These are phyloP conservation scores for Conticribra guillardii DNA, from an alignment of 108 stramenopile genomes.

Conservation along the genomic window DNA sequence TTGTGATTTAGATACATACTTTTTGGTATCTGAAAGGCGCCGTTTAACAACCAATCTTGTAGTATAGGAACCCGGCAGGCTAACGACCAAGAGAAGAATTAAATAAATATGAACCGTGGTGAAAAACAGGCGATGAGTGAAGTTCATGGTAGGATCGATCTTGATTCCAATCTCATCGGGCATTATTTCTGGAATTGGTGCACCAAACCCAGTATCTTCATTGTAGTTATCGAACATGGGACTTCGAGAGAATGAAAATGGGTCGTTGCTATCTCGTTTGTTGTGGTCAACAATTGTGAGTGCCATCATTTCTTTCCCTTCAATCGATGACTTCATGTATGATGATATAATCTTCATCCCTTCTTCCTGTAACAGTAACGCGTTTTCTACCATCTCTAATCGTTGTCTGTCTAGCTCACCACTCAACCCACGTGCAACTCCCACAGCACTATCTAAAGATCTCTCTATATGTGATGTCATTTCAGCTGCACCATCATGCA, in stretches of 20 bases:
- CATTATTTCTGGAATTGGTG: constrained; percentile 30
- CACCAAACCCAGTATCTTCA: background rate
- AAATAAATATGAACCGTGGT: constrained; percentile 80
- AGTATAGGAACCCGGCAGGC: constrained; percentile 67
- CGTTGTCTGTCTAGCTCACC: constrained; percentile 39
- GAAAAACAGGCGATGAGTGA: constrained; percentile 66
- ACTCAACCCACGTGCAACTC: constrained; percentile 32
- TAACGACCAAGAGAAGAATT: constrained; percentile 76
- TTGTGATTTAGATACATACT: background rate
- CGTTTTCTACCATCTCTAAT: constrained; percentile 38
- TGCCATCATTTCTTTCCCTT: constrained; percentile 21
- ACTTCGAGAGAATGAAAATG: constrained; percentile 15
- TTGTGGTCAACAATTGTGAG: constrained; percentile 24
- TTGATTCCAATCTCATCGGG: constrained; percentile 81
- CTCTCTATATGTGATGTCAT: constrained; percentile 25
- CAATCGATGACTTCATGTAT: constrained; percentile 35
- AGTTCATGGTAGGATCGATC: constrained; percentile 66
- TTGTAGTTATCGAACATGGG: constrained; percentile 17
- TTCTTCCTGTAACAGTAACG: constrained; percentile 33
- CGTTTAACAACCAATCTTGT: constrained; percentile 60
- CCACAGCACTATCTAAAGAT: constrained; percentile 29
- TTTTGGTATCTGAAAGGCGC: constrained; percentile 10
- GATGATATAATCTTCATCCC: constrained; percentile 31
- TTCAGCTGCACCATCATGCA: constrained; percentile 40
- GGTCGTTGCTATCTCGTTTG: background rate